Percentiles rank a stretch among this genome's conserved stretches.
Evolutionary conservation across 495 filamentous ascomycete species (phyloP).

Genomic region (Halenospora varia): DNA sequence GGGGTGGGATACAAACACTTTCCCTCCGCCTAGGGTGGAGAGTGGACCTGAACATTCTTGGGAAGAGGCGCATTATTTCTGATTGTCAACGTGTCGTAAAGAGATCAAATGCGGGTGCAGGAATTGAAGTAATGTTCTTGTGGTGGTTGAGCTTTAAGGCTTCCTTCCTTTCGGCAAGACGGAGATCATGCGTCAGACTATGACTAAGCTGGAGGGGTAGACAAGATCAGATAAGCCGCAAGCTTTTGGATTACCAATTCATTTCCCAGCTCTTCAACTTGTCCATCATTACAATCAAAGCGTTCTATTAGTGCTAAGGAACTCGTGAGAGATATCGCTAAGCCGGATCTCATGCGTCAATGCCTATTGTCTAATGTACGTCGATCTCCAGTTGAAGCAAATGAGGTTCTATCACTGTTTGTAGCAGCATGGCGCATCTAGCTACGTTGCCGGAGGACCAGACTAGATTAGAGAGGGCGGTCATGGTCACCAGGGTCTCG

Average conservation of each 20-base stretch:
- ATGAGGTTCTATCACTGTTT: constrained; percentile 20
- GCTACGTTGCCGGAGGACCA: constrained; percentile 17
- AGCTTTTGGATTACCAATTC: constrained; percentile 21
- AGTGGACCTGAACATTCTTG: constrained; percentile 18
- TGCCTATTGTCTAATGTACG: constrained; percentile 18
- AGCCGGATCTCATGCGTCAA: constrained; percentile 19
- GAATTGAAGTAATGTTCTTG: constrained; percentile 21
- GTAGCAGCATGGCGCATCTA: constrained; percentile 19
- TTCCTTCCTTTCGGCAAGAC: constrained; percentile 19
- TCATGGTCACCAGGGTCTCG: constrained; percentile 18
- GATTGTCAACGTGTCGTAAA: constrained; percentile 19
- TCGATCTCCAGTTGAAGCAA: constrained; percentile 19
- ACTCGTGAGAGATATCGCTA: constrained; percentile 20
- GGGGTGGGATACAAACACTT: constrained; percentile 20
- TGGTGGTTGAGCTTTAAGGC: constrained; percentile 19
- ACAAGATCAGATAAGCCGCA: constrained; percentile 19
- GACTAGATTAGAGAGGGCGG: constrained; percentile 19
- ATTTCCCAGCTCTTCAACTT: constrained; percentile 19
- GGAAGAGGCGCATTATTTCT: constrained; percentile 20
- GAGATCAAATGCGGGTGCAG: constrained; percentile 18
- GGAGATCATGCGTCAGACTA: constrained; percentile 17
- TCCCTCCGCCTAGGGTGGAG: constrained; percentile 17
- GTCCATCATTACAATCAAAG: constrained; percentile 20
- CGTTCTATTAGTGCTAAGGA: constrained; percentile 20
- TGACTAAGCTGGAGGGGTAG: constrained; percentile 19